Conservation (phyloP, 495 filamentous ascomycete species). For the Podospora bellae-mahoneyi region DNA sequence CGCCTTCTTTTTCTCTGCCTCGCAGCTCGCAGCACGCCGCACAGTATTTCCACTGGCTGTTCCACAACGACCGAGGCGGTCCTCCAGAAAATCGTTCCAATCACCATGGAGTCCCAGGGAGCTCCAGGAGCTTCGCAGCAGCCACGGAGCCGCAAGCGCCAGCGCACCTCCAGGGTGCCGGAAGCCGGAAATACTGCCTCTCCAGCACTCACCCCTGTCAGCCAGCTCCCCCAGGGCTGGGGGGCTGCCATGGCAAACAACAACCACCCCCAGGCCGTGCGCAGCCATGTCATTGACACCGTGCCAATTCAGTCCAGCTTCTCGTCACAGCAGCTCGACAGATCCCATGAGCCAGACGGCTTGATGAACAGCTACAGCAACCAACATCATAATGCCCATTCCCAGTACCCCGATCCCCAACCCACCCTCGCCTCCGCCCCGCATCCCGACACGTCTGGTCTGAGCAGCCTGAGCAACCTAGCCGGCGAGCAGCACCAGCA, state of each 20-base stretch:
- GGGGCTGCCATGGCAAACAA: slow-evolving; percentile 20
- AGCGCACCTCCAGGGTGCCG: slow-evolving; percentile 25
- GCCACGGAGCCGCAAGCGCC: slow-evolving; percentile 33
- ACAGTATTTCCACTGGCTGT: slow-evolving; percentile 14
- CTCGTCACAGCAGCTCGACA: slow-evolving; percentile 32
- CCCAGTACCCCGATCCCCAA: slow-evolving; percentile 32
- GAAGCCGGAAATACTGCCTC: slow-evolving; percentile 31
- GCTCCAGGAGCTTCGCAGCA: slow-evolving; percentile 25
- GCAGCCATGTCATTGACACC: slow-evolving; percentile 30
- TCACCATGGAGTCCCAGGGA: slow-evolving; percentile 25
- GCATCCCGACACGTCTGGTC: slow-evolving; percentile 26
- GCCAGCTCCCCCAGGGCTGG: slow-evolving; percentile 23
- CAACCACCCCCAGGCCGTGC: slow-evolving; percentile 32
- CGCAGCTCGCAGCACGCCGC: not conserved
- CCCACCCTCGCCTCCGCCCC: slow-evolving; percentile 26
- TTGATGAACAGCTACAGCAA: slow-evolving; percentile 36
- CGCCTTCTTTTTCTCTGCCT: not conserved
- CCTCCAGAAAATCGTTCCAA: slow-evolving; percentile 8
- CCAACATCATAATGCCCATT: slow-evolving; percentile 27
- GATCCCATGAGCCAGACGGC: slow-evolving; percentile 30
- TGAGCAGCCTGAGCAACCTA: slow-evolving; percentile 27
- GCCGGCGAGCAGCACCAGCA: slow-evolving; percentile 27
- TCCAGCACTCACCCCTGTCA: slow-evolving; percentile 21
- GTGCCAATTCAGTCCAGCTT: slow-evolving; percentile 31
- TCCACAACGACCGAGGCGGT: not conserved